phyloP scores from a whole-genome alignment of 2,329 filamentous ascomycete genomes.

The Ophiocordyceps unilateralis region DNA sequence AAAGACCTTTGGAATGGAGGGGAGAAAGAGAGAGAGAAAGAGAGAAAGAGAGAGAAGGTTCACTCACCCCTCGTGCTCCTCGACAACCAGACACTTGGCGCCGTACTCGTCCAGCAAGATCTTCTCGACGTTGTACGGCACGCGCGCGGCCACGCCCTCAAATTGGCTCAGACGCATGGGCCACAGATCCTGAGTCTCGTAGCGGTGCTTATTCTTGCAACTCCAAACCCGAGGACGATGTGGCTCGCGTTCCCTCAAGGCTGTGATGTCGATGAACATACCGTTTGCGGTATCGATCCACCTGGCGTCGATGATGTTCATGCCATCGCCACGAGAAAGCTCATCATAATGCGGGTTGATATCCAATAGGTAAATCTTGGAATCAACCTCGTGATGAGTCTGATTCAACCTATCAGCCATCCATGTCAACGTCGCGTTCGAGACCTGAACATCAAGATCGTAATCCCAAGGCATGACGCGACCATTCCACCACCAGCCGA shows the following conservation, averaged over 20 bases:
- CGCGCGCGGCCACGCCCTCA: slow-evolving; percentile 52
- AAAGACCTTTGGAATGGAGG: background rate
- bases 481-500: slow-evolving; percentile 83
- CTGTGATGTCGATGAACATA: slow-evolving; percentile 73
- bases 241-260: slow-evolving; percentile 47
- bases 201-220: slow-evolving; percentile 67
- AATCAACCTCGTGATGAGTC: slow-evolving; percentile 42
- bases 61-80: slow-evolving; percentile 44
- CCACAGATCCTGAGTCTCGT: slow-evolving; percentile 54
- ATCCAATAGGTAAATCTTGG: slow-evolving; percentile 50
- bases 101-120: slow-evolving; percentile 51
- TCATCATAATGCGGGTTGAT: slow-evolving; percentile 55
- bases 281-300: slow-evolving; percentile 67
- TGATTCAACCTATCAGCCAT: slow-evolving; percentile 51
- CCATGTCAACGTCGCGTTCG: slow-evolving; percentile 45
- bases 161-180: slow-evolving; percentile 59
- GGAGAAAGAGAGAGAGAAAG: background rate
- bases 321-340: slow-evolving; percentile 44
- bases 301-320: slow-evolving; percentile 68
- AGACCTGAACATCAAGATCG: slow-evolving; percentile 70
- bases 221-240: slow-evolving; percentile 48
- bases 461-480: slow-evolving; percentile 69
- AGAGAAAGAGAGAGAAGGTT: slow-evolving; percentile 1
- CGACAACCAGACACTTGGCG: slow-evolving; percentile 39
- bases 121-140: slow-evolving; percentile 53